These are phyloP conservation scores for Hypoxylon sp. DNA, from an alignment of 2,329 filamentous ascomycete genomes.

Conservation along the genomic window DNA sequence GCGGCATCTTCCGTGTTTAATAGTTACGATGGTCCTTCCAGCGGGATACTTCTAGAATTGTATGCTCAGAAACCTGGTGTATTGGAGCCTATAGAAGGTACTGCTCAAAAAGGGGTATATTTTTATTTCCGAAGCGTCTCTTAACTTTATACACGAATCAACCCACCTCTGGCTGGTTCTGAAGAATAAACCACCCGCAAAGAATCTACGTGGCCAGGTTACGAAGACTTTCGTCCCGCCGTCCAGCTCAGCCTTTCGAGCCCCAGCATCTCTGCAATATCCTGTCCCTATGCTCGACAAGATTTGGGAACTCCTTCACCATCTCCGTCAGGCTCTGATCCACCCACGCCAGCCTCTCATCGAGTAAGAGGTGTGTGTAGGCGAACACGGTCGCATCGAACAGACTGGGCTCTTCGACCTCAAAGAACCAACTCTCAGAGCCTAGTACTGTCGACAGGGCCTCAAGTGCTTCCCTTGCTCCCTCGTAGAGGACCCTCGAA, in stretches of 20 bases:
- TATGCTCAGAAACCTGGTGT: not conserved
- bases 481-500: slow-evolving; percentile 59
- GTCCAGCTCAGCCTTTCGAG: not conserved
- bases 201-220: not conserved
- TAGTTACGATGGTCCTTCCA: not conserved
- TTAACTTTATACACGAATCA: slow-evolving; percentile 1
- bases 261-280: slow-evolving; percentile 67
- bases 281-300: slow-evolving; percentile 76
- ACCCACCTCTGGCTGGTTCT: not conserved
- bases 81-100: not conserved
- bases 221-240: not conserved
- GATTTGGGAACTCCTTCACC: slow-evolving; percentile 70
- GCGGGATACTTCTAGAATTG: not conserved
- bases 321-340: slow-evolving; percentile 72
- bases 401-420: slow-evolving; percentile 70
- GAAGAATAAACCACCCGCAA: not conserved
- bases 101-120: not conserved
- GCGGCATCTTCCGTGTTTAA: not conserved
- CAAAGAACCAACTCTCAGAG: slow-evolving; percentile 66
- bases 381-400: slow-evolving; percentile 94
- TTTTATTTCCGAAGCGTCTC: not conserved
- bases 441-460: slow-evolving; percentile 63
- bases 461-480: slow-evolving; percentile 62
- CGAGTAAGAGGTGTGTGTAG: slow-evolving; percentile 86
- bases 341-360: slow-evolving; percentile 74